Evolutionary conservation across 768 basidiomycete genomes (phyloP).

Genomic region (Boletus edulis): DNA sequence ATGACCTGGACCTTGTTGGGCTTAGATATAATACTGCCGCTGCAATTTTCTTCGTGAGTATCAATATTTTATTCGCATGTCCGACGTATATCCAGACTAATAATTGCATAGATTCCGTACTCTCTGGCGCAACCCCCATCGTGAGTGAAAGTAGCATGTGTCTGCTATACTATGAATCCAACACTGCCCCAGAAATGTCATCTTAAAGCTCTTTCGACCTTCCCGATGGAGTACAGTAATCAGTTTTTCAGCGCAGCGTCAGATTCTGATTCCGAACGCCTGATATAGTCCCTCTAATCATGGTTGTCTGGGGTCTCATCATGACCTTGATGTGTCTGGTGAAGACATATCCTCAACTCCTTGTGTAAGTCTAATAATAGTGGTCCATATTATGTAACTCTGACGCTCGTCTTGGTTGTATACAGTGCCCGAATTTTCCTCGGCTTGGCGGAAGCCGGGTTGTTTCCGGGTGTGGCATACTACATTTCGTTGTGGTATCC

Average conservation of each 20-base stretch:
- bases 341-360: slow-evolving; percentile 26
- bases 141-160: slow-evolving; percentile 21
- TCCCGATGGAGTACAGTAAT: slow-evolving; percentile 32
- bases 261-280: slow-evolving; percentile 1
- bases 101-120: slow-evolving; percentile 32
- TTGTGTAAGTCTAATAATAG: slow-evolving; percentile 19
- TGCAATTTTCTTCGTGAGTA: slow-evolving; percentile 37
- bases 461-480: slow-evolving; percentile 39
- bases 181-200: slow-evolving; percentile 30
- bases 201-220: slow-evolving; percentile 32
- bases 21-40: slow-evolving; percentile 38
- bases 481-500: slow-evolving; percentile 59
- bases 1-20: slow-evolving; percentile 35
- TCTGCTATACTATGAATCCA: background rate
- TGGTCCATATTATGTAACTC: background rate
- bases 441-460: slow-evolving; percentile 46
- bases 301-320: slow-evolving; percentile 37
- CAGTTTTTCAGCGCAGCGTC: background rate
- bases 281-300: slow-evolving; percentile 36
- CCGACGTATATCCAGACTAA: background rate
- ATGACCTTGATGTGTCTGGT: slow-evolving; percentile 39
- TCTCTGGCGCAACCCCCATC: slow-evolving; percentile 38
- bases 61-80: background rate
- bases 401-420: background rate
- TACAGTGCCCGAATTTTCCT: slow-evolving; percentile 40